Percentiles rank a stretch among this genome's conserved stretches.
Conservation (phyloP, 352 stramenopile genomes). For the Globisporangium abappressorium region DNA sequence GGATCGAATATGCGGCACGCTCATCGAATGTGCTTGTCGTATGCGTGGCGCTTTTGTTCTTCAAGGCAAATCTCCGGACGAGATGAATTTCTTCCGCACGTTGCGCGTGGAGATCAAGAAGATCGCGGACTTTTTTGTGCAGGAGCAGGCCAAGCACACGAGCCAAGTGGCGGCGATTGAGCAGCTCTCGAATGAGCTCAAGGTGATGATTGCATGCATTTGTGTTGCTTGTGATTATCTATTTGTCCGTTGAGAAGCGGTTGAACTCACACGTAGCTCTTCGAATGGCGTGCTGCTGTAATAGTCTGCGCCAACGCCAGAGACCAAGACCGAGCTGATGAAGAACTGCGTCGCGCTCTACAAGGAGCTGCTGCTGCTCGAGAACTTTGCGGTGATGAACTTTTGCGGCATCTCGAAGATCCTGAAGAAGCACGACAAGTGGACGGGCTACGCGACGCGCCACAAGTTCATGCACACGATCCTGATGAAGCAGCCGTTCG, state of each 20-base stretch:
- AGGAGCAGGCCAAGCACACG: slow-evolving; percentile 74
- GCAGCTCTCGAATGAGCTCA: slow-evolving; percentile 54
- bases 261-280: not conserved
- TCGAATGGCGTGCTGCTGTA: not conserved
- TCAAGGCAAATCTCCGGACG: slow-evolving; percentile 73
- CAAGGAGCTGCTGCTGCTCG: slow-evolving; percentile 83
- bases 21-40: not conserved
- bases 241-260: not conserved
- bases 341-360: slow-evolving; percentile 80
- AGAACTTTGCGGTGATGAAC: slow-evolving; percentile 90
- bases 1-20: not conserved
- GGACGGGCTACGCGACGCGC: slow-evolving; percentile 88
- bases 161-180: slow-evolving; percentile 66
- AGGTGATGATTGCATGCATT: slow-evolving; percentile 31
- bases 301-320: slow-evolving; percentile 38
- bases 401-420: slow-evolving; percentile 90
- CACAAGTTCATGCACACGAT: slow-evolving; percentile 90
- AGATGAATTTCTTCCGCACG: slow-evolving; percentile 88
- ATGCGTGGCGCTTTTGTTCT: not conserved
- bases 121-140: slow-evolving; percentile 83
- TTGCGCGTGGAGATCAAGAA: slow-evolving; percentile 84
- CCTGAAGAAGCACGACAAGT: slow-evolving; percentile 90
- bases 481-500: slow-evolving; percentile 87
- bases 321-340: slow-evolving; percentile 78
- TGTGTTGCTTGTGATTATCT: not conserved